phyloP scores from a whole-genome alignment of 2,329 filamentous ascomycete species.

The Cladosporium sp. region DNA sequence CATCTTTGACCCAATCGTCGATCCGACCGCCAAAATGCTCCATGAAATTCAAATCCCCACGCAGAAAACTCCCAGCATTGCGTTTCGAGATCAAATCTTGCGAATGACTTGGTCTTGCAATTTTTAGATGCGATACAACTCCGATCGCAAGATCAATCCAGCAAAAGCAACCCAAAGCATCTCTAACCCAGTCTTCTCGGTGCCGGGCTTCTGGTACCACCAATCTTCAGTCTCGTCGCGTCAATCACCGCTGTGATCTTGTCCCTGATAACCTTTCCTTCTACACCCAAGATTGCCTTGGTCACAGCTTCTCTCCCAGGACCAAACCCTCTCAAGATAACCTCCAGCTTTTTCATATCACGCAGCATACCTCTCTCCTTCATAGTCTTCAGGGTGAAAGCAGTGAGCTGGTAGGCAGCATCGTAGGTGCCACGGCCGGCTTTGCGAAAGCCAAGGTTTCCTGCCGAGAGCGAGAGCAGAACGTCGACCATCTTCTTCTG shows the following conservation, averaged over 20 bases:
- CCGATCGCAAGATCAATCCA: too few species aligned
- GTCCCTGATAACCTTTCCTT: conserved; percentile 69
- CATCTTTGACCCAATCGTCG: too few species aligned
- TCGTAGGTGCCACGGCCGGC: conserved; percentile 77
- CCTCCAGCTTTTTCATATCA: conserved; percentile 71
- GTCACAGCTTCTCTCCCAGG: conserved; percentile 79
- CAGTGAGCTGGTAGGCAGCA: conserved; percentile 82
- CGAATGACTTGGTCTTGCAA: too few species aligned
- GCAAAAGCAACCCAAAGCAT: background rate
- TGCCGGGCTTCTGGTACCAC: conserved; percentile 80
- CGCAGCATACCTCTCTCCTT: conserved; percentile 73
- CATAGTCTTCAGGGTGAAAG: conserved; percentile 77
- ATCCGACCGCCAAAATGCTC: too few species aligned
- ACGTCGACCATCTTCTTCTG: conserved; percentile 48
- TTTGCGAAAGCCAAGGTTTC: conserved; percentile 90
- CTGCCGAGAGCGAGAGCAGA: conserved; percentile 73
- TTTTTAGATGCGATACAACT: too few species aligned
- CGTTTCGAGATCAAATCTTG: too few species aligned
- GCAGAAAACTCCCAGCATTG: too few species aligned
- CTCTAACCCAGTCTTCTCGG: conserved; percentile 69
- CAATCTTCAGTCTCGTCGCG: conserved; percentile 88
- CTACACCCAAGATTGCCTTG: conserved; percentile 81
- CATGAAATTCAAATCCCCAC: too few species aligned
- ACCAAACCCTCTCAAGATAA: conserved; percentile 81
- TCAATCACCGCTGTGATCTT: conserved; percentile 75